Base-by-base conservation (phyloP, 345 rosid species). In the Rhodomyrtus tomentosa region DNA sequence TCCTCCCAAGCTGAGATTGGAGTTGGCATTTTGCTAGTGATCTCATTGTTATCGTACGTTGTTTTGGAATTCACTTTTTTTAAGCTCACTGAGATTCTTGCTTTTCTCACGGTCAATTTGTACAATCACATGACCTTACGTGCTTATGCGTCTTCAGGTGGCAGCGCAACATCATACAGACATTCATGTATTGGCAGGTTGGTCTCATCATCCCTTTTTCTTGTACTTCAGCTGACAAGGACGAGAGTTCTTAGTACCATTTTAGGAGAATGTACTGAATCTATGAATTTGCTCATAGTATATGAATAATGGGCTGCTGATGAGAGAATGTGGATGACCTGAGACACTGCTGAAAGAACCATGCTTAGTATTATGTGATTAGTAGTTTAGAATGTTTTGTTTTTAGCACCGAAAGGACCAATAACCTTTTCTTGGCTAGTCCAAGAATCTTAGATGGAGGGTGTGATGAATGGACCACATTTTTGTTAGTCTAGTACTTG, bases 131-230 rank as follows among this genome's bases (percentile, higher is more conserved):
- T 86, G 62, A 36, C 40, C 5, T 50, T 10, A 38, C 40, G 7
- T 22, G 79, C 32, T 27, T 76, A 48, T 83, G 42, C 62, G 62
- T 87, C 52, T 51, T 32, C 93, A 97, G 99, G 91, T 98, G 99
- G 99, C 98, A 98, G 89, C 97, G 98, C 82, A 96, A 98, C 92
- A 91, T 98, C 72, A 93, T 98, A 86, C 99, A 95, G 86, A 91
- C 98, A n/a, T 95, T 98, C 89, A 96, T 98, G 98, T 96, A 93
- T 85, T 98, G 99, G 99, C 99, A 97, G 99, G 99, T 97, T 82
- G 20, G 88, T 16, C 85, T 51, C 83, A 36, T 80, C 42, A 7
- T 48, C 29, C 42, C 27, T 48, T 76, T 9, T 27, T 80, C 15
- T 21, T n/a, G 40, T 49, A 21, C 24, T 52, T 49, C 42, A 50